These are phyloP conservation scores for Boletellus emodensis DNA, from an alignment of 768 basidiomycete species.

Conservation along the genomic window DNA sequence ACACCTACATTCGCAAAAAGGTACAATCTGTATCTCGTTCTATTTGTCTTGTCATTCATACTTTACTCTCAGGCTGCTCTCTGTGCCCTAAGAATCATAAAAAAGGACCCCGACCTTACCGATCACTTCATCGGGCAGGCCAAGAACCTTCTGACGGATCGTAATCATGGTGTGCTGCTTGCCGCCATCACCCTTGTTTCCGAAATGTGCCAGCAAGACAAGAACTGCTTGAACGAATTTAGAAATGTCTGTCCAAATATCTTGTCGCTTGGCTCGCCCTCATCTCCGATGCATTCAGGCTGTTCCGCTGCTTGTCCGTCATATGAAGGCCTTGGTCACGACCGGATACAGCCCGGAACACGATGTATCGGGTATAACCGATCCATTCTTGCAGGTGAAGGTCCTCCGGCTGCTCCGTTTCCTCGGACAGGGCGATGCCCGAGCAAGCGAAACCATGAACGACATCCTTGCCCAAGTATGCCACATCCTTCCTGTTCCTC, in stretches of 20 bases:
- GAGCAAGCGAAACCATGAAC: constrained; percentile 95
- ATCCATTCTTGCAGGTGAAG: constrained; percentile 93
- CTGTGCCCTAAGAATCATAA: constrained; percentile 90
- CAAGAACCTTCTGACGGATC: constrained; percentile 87
- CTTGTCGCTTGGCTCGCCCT: constrained; percentile 4
- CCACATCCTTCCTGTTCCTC: background rate
- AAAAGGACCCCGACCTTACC: constrained; percentile 92
- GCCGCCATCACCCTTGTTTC: constrained; percentile 92
- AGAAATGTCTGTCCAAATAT: constrained; percentile 60
- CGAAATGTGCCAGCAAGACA: constrained; percentile 88
- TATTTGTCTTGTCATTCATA: background rate
- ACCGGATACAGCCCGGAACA: constrained; percentile 98
- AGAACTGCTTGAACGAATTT: constrained; percentile 74
- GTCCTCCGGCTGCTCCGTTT: constrained; percentile 82
- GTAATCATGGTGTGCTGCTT: constrained; percentile 94
- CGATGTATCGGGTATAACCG: constrained; percentile 98
- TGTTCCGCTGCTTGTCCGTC: constrained; percentile 89
- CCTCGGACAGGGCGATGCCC: constrained; percentile 80
- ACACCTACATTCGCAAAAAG: constrained; percentile 99
- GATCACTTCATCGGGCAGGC: constrained; percentile 89
- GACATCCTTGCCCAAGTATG: constrained; percentile 92
- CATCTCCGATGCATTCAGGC: constrained; percentile 47
- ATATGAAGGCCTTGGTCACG: constrained; percentile 90
- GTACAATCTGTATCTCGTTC: constrained; percentile 34
- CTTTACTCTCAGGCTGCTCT: constrained; percentile 68